Base-by-base conservation (phyloP, 2,329 filamentous ascomycete species). In the Ascosphaera apis region DNA sequence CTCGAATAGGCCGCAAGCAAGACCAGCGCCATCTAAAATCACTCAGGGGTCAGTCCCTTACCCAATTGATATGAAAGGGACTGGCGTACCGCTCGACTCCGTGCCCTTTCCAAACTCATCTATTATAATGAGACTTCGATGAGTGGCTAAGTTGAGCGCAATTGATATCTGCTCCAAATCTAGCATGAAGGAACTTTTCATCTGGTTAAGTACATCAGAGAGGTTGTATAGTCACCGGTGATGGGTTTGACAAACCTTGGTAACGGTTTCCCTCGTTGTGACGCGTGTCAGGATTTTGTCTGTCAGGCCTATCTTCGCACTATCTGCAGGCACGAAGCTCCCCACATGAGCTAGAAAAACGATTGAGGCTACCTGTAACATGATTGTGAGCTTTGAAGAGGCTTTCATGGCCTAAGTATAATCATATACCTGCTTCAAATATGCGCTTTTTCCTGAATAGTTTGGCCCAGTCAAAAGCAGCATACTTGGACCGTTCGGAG, bases 381-480 rank as follows among this genome's bases (percentile, higher is more conserved):
- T 9, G 3, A 15, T 47, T 15, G 19, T 21, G 4, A 21, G 19
- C 19, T 4, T 21, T 4, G 4, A 21, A 9, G 45, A 21, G 4
- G 19, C n/a, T n/a, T n/a, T n/a, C n/a, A n/a, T n/a, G n/a, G n/a
- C n/a, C n/a, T n/a, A n/a, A 37, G 33, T 17, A 11, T 3, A 11
- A 3, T 7, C 12, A n/a, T 41, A 42, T 39, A 51, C 54, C 52
- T 98, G 86, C 53, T 91, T 98, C 49, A 95, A 65, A 53, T 92
- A 95, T 0, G 95, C 71, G 45, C 83, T 95, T 54, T 98, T 98
- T 0, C 88, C 88, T 0, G 88, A 95, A 51, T 88, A 91, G 46
- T 98, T 98, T 3, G 88, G 84, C 0, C 88, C 88, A 0, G 88
- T 95, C 46, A 98, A 55, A 4, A 93, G 59, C 9, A 93, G 52